phyloP scores from a whole-genome alignment of 768 basidiomycete species.

The Chalciporus chontae region DNA sequence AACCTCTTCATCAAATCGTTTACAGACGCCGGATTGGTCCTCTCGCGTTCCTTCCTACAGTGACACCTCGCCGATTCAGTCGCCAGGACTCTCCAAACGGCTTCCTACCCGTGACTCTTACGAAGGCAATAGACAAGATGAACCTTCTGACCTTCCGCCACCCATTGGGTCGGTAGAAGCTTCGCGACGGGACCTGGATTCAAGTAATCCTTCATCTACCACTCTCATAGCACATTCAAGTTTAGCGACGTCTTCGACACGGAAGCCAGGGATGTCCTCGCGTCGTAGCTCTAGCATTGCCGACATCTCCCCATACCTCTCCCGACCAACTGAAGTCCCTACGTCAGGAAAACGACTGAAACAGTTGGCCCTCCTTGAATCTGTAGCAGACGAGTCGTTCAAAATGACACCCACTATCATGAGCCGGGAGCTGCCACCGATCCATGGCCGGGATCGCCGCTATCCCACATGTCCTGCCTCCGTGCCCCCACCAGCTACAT shows the following conservation, averaged over 20 bases:
- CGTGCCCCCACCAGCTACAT: constrained; percentile 26
- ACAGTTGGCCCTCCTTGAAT: constrained; percentile 68
- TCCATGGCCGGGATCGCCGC: constrained; percentile 1
- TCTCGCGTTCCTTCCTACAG: constrained; percentile 27
- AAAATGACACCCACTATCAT: constrained; percentile 47
- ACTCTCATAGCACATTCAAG: background rate
- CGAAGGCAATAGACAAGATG: constrained; percentile 1
- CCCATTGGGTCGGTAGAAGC: constrained; percentile 1
- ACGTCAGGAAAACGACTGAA: constrained; percentile 61
- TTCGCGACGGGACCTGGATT: constrained; percentile 1
- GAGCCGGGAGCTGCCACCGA: constrained; percentile 22
- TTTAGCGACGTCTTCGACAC: constrained; percentile 5
- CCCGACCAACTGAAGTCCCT: constrained; percentile 50
- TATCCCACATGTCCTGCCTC: constrained; percentile 20
- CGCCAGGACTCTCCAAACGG: constrained; percentile 7
- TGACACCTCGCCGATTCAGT: constrained; percentile 6
- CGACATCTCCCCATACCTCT: constrained; percentile 69
- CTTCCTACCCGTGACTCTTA: constrained; percentile 2
- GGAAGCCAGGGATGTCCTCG: constrained; percentile 24
- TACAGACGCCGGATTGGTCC: constrained; percentile 30
- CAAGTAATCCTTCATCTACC: constrained; percentile 7
- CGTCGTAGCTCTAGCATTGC: constrained; percentile 47
- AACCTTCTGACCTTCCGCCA: background rate
- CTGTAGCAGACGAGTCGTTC: constrained; percentile 71
- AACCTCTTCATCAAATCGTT: constrained; percentile 11